Base-by-base conservation (phyloP, 768 basidiomycete species). In the Artomyces pyxidatus region DNA sequence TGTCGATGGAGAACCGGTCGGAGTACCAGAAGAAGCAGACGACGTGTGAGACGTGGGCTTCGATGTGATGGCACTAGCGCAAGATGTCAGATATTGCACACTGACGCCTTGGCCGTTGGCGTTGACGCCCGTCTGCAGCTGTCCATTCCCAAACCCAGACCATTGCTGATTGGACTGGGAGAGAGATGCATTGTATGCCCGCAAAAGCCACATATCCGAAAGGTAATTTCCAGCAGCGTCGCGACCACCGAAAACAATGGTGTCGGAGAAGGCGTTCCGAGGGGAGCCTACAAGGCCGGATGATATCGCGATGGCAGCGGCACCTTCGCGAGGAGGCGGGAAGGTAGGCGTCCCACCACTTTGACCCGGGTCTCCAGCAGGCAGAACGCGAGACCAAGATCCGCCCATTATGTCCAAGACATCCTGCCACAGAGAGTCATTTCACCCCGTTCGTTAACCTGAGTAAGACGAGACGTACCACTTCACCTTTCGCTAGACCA, bases 221-320 rank as follows among this genome's bases (percentile, higher is more conserved):
- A 88, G 70, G 59, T 85, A 81, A 22, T 69, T 76, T 12, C 88
- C 88, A 48, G 68, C 61, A 38, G 71, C 68, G 60, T 88, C 85
- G 56, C 75, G 75, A 35, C 88, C 88, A 28, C 88, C 88, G 54
- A 88, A 91, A 9, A 90, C 77, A 39, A 91, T 73, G 16, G 78
- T 83, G 59, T 91, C 88, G 22, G 85, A 71, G 17, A 74, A 76
- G 17, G 57, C 57, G 21, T 58, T 61, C 21, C 76, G 71, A 32
- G 72, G 64, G 6, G 57, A 54, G 7, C 87, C 87, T 7, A 87
- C 81, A 7, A 88, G 70, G 2, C 76, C 71, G 46, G 64, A 52
- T 19, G 60, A 53, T 58, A 69, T 80, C 5, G 85, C 78, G 30
- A 87, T 62, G 1, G 76, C 82, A 8, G 74, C 76, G 12, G 87